Conservation (phyloP, 2,329 filamentous ascomycete genomes). For the Fusarium torreyae region DNA sequence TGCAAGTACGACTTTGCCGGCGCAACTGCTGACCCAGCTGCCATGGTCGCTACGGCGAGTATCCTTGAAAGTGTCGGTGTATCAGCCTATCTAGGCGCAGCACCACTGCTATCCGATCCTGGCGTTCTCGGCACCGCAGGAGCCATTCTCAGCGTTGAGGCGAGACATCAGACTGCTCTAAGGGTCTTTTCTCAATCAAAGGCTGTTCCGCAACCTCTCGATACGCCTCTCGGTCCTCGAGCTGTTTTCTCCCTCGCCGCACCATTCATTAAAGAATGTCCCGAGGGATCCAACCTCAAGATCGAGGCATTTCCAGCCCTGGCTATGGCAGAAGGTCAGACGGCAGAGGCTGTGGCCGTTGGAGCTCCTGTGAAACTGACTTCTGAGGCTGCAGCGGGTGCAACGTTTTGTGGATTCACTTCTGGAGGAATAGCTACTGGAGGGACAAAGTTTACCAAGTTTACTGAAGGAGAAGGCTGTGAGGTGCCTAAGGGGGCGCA, state of each 20-base stretch:
- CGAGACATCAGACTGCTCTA: conserved; percentile 81
- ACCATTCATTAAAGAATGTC: conserved; percentile 80
- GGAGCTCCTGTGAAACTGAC: conserved; percentile 58
- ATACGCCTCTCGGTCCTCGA: conserved; percentile 76
- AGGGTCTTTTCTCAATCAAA: conserved; percentile 69
- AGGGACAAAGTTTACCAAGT: conserved; percentile 72
- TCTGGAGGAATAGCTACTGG: conserved; percentile 70
- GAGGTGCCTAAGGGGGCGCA: conserved; percentile 72
- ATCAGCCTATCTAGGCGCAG: conserved; percentile 81
- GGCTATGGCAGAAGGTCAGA: conserved; percentile 63
- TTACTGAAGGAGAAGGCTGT: conserved; percentile 69
- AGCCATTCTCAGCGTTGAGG: conserved; percentile 80
- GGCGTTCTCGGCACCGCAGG: conserved; percentile 76
- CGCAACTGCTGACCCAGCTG: conserved; percentile 73
- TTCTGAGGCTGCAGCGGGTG: conserved; percentile 65
- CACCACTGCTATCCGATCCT: conserved; percentile 72
- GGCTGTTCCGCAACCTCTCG: conserved; percentile 78
- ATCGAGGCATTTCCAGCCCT: conserved; percentile 74
- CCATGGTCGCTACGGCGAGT: conserved; percentile 78
- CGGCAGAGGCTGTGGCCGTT: conserved; percentile 56
- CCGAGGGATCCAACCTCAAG: conserved; percentile 72
- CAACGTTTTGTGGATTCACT: conserved; percentile 77
- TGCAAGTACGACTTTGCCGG: conserved; percentile 85
- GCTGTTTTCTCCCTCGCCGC: conserved; percentile 82
- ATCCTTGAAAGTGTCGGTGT: conserved; percentile 82